Percentiles rank a stretch among this genome's conserved stretches.
These are phyloP conservation scores for Cucurbita argyrosperma DNA, from an alignment of 306 rosid species.

Conservation along the genomic window DNA sequence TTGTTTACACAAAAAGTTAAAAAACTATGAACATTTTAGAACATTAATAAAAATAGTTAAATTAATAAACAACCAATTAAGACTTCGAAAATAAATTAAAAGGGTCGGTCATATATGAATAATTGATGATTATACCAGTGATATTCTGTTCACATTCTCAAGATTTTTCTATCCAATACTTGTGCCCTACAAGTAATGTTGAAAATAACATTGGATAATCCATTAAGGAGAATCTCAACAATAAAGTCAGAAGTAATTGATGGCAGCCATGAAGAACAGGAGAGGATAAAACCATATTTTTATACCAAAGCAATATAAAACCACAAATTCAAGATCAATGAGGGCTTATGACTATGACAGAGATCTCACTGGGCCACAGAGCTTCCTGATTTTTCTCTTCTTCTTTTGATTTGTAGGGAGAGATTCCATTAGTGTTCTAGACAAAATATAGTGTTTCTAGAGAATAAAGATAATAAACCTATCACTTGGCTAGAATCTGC, in stretches of 20 bases:
- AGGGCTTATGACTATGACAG: background rate
- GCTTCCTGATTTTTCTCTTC: background rate
- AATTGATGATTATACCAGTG: too few species aligned
- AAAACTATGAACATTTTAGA: too few species aligned
- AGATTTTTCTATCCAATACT: too few species aligned
- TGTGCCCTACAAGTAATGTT: too few species aligned
- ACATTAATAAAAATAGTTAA: too few species aligned
- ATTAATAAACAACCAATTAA: too few species aligned
- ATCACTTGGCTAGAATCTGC: constrained; percentile 47
- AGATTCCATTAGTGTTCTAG: background rate
- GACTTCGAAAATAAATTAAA: too few species aligned
- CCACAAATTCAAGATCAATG: background rate
- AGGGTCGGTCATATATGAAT: too few species aligned
- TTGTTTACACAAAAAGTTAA: too few species aligned
- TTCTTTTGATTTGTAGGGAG: background rate
- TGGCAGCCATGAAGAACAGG: background rate
- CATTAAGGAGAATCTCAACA: background rate
- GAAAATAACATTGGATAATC: too few species aligned
- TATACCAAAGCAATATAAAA: background rate
- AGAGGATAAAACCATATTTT: background rate
- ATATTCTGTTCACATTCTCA: too few species aligned
- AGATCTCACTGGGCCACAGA: background rate
- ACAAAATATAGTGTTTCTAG: background rate
- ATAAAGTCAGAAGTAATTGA: background rate
- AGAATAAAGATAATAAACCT: background rate